phyloP scores from a whole-genome alignment of 306 rosid genomes.

The Cicer cuneatum region DNA sequence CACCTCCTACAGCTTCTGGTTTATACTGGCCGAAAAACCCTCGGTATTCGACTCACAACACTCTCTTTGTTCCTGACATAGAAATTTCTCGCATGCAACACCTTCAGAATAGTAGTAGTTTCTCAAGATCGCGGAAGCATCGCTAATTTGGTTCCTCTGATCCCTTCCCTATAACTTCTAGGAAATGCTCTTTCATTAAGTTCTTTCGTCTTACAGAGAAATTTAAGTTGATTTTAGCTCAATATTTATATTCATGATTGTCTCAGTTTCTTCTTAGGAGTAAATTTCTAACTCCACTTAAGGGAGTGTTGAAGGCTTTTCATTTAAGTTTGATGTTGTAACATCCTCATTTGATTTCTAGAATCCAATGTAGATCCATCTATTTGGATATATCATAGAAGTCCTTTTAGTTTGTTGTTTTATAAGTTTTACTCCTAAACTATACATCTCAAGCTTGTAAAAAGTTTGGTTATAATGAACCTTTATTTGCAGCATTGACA shows the following conservation, averaged over 20 bases:
- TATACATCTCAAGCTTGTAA: not conserved
- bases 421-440: not conserved
- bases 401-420: constrained; percentile 7
- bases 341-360: constrained; percentile 12
- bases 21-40: constrained; percentile 72
- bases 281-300: constrained; percentile 34
- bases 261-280: constrained; percentile 38
- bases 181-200: constrained; percentile 35
- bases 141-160: constrained; percentile 40
- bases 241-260: constrained; percentile 36
- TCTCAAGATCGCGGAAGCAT: constrained; percentile 55
- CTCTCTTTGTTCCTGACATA: constrained; percentile 73
- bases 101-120: constrained; percentile 42
- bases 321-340: constrained; percentile 29
- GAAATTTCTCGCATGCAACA: constrained; percentile 50
- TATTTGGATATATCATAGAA: constrained; percentile 28
- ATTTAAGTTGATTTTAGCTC: constrained; percentile 32
- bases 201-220: constrained; percentile 36
- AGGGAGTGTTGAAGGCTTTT: constrained; percentile 21
- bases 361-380: constrained; percentile 37
- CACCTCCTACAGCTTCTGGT: constrained; percentile 94
- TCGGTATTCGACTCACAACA: constrained; percentile 49
- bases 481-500: not conserved
- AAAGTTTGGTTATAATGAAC: not conserved
- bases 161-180: constrained; percentile 36